Conservation (phyloP, 305 asterid genomes). For the Ilex paraguariensis region DNA sequence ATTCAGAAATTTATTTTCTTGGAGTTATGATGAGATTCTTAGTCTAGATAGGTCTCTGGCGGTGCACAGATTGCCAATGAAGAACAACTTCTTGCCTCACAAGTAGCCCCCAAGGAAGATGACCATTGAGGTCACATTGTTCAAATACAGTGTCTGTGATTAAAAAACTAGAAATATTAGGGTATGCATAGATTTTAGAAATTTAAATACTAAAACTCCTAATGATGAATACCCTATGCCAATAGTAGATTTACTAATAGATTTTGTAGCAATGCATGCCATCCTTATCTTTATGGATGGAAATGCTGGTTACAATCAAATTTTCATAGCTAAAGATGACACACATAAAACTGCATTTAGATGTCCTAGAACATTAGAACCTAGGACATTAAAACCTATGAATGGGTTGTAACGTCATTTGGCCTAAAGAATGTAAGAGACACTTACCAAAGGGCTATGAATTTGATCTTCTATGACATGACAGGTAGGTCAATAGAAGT, state of each 20-base stretch:
- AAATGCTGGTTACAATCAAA: not conserved
- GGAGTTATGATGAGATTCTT: too few relatives aligned
- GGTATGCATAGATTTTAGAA: not conserved
- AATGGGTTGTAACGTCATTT: not conserved
- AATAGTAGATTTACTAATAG: not conserved
- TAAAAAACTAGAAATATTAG: not conserved
- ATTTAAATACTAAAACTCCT: not conserved
- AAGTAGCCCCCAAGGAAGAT: too few relatives aligned
- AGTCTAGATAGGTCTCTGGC: too few relatives aligned
- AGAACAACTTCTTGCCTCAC: too few relatives aligned
- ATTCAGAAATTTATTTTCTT: too few relatives aligned
- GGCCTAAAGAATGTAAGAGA: not conserved
- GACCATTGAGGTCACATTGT: too few relatives aligned
- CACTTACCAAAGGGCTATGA: not conserved
- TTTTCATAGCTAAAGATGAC: not conserved
- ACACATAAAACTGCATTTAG: not conserved
- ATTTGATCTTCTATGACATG: too few relatives aligned
- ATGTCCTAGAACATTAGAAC: not conserved
- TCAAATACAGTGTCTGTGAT: not conserved
- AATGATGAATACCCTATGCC: not conserved
- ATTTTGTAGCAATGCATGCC: not conserved
- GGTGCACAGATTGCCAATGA: too few relatives aligned
- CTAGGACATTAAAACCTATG: not conserved
- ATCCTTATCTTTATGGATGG: not conserved
- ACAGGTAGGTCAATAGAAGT: too few relatives aligned